phyloP scores from a whole-genome alignment of 164 flowering plant species.

The Tetracentron sinense region DNA sequence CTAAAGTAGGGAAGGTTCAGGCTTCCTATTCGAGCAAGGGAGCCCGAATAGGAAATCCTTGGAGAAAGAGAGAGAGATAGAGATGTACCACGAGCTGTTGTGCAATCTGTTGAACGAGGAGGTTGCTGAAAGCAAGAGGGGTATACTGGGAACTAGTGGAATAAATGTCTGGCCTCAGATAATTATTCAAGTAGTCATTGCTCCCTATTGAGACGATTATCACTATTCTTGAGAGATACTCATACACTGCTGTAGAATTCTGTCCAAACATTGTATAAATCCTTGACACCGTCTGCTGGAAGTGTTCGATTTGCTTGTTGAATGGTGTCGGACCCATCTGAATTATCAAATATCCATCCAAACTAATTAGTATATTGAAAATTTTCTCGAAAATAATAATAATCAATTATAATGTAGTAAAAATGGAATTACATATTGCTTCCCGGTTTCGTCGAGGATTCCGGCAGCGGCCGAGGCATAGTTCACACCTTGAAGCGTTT shows the following conservation, averaged over 20 bases:
- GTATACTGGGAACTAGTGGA: conserved; percentile 8
- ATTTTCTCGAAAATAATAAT: background rate
- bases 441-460: conserved; percentile 20
- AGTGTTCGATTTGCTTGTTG: conserved; percentile 9
- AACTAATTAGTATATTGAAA: background rate
- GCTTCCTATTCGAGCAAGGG: no score
- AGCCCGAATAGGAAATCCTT: no score
- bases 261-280: conserved; percentile 5
- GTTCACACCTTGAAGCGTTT: conserved; percentile 14
- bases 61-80: background rate
- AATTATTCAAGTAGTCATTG: conserved; percentile 18
- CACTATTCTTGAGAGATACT: conserved; percentile 8
- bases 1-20: no score
- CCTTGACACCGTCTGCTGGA: conserved; percentile 8
- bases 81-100: conserved; percentile 12
- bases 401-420: background rate
- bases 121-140: conserved; percentile 18
- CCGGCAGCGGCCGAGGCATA: conserved; percentile 17
- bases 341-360: background rate
- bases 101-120: conserved; percentile 13
- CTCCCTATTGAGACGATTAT: conserved; percentile 13
- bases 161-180: conserved; percentile 9
- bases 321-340: conserved; percentile 13
- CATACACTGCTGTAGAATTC: background rate
- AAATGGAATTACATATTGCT: conserved; percentile 4